Conservation (phyloP, 495 filamentous ascomycete species). For the Xylaria telfairii region DNA sequence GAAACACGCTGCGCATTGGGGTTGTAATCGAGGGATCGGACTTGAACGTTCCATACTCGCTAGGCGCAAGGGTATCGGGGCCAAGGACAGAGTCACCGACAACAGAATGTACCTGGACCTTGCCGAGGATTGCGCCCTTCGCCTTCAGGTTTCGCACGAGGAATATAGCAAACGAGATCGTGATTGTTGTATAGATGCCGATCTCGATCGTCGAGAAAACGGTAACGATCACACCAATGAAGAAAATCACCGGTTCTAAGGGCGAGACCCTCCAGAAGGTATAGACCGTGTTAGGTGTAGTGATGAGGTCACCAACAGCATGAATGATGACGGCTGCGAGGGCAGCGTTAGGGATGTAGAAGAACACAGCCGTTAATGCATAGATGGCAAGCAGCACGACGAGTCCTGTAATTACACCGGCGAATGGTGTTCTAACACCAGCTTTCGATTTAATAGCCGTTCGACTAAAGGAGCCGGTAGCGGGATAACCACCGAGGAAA, state of each 20-base stretch:
- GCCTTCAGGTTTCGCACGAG: constrained; percentile 86
- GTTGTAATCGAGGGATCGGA: constrained; percentile 36
- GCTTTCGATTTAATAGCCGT: constrained; percentile 99
- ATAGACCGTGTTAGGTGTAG: constrained; percentile 90
- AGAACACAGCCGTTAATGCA: constrained; percentile 89
- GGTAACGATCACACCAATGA: constrained; percentile 89
- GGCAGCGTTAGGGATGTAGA: constrained; percentile 85
- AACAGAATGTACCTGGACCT: constrained; percentile 87
- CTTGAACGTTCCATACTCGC: constrained; percentile 59
- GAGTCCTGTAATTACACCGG: constrained; percentile 85
- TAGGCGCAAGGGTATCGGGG: constrained; percentile 45
- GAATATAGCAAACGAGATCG: constrained; percentile 75
- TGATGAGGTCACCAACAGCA: constrained; percentile 94
- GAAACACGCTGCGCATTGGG: constrained; percentile 74
- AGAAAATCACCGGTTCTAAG: constrained; percentile 90
- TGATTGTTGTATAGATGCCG: constrained; percentile 89
- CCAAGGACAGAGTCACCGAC: constrained; percentile 82
- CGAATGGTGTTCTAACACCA: constrained; percentile 91
- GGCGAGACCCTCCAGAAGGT: constrained; percentile 96
- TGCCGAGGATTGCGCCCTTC: constrained; percentile 84
- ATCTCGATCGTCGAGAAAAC: constrained; percentile 88
- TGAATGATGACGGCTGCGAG: constrained; percentile 98
- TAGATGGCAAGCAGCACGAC: constrained; percentile 96
- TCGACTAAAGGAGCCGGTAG: constrained; percentile 95
- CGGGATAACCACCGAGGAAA: constrained; percentile 92